Evolutionary conservation across 164 flowering plant species (phyloP).

Genomic region (Annona squamosa): DNA sequence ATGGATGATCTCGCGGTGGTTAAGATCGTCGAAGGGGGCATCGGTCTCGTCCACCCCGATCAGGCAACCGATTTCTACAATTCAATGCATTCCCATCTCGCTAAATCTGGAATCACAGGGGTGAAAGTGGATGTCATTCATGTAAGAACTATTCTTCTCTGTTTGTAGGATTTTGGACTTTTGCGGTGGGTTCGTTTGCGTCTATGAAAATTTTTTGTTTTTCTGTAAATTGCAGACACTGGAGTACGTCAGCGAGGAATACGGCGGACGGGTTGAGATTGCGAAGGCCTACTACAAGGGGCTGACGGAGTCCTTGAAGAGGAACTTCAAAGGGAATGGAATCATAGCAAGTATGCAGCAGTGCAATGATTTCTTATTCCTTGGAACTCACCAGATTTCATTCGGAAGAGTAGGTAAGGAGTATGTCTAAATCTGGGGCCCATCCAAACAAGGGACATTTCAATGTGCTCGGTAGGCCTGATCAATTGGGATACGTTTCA

Average conservation of each 20-base stretch:
- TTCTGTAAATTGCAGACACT: slow-evolving; percentile 37
- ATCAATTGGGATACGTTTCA: slow-evolving; percentile 9
- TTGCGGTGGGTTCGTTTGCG: background rate
- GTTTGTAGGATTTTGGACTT: background rate
- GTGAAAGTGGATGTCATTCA: slow-evolving; percentile 85
- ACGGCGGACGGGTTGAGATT: slow-evolving; percentile 78
- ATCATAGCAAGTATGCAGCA: slow-evolving; percentile 91
- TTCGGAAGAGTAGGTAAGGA: slow-evolving; percentile 79
- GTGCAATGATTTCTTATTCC: slow-evolving; percentile 82
- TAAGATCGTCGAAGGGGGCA: slow-evolving; percentile 62
- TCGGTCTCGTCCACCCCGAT: slow-evolving; percentile 71
- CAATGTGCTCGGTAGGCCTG: background rate
- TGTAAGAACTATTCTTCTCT: slow-evolving; percentile 28
- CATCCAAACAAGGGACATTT: background rate
- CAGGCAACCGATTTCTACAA: slow-evolving; percentile 68
- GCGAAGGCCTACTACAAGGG: slow-evolving; percentile 73
- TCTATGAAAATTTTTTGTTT: background rate
- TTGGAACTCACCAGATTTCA: slow-evolving; percentile 72
- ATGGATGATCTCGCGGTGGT: slow-evolving; percentile 79
- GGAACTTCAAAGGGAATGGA: slow-evolving; percentile 78
- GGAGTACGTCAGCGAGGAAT: slow-evolving; percentile 61
- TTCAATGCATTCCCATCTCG: slow-evolving; percentile 72
- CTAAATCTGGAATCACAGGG: slow-evolving; percentile 63
- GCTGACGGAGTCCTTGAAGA: slow-evolving; percentile 45
- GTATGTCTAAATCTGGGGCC: background rate